Evolutionary conservation across 2,329 filamentous ascomycete species (phyloP).

Genomic region (Alternaria brassicicola): DNA sequence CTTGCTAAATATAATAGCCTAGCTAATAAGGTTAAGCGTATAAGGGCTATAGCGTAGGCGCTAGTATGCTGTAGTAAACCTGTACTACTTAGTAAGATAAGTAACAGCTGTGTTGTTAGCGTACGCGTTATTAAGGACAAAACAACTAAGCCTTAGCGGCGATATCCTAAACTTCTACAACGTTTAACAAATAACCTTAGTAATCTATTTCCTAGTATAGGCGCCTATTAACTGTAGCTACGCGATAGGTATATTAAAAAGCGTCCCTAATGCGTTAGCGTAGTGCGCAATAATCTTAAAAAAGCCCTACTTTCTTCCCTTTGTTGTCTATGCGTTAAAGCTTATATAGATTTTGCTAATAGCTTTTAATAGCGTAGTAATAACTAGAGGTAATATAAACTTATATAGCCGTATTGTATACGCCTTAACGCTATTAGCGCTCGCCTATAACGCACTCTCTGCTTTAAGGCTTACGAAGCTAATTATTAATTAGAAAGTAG

Average conservation of each 20-base stretch:
- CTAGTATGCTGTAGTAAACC: background rate
- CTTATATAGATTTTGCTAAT: background rate
- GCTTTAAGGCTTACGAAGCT: background rate
- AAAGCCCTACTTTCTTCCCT: conserved; percentile 6
- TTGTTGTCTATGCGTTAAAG: conserved; percentile 5
- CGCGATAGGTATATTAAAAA: conserved; percentile 11
- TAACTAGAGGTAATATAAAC: background rate
- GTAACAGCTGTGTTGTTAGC: background rate
- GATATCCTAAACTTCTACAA: background rate
- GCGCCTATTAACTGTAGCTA: conserved; percentile 4
- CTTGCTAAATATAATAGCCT: background rate
- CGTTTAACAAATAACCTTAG: background rate
- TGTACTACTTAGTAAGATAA: background rate
- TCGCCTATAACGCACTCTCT: background rate
- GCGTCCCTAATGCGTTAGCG: background rate
- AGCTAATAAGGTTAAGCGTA: conserved; percentile 4
- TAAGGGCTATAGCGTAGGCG: conserved; percentile 4
- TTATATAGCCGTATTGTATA: background rate
- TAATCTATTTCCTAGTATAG: conserved; percentile 5
- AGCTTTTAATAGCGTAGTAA: background rate
- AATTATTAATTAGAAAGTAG: background rate
- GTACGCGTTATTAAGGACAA: background rate
- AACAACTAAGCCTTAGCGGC: background rate
- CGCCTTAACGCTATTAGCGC: background rate
- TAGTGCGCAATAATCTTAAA: conserved; percentile 6